Base-by-base conservation (phyloP, 176 grass and related monocot genomes). In the Bothriochloa decipiens region DNA sequence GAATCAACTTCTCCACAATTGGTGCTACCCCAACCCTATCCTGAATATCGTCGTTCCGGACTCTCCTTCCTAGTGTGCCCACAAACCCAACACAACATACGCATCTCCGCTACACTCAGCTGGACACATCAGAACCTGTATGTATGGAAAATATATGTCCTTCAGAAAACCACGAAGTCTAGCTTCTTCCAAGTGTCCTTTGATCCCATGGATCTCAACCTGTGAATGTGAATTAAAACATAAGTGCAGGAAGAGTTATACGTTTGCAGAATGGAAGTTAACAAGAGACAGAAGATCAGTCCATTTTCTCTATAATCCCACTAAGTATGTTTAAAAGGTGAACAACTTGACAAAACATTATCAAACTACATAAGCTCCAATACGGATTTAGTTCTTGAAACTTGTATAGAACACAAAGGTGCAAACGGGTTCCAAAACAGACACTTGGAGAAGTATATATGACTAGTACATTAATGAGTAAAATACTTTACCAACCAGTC, bases 141-240 rank as follows among this genome's bases (percentile, higher is more conserved):
- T 88, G 52, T 91, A 91, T 66, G 89, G 85, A 58, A 91, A 91
- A 85, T 91, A 91, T 46, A 91, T 88, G 79, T 91, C 89, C 81
- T 91, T 91, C 81, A 91, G 50, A 43, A 91, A 88, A 65, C 86
- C 78, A 42, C 65, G 70, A 85, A 91, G 82, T 84, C 72, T 91
- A 42, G 29, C 36, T 45, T 2, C 22, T 12, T 88, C 63, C 41
- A 81, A 64, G 64, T 66, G 69, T 71, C 45, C 82, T 81, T 85
- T 88, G 11, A 91, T 60, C 26, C 83, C 75, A 10, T 4, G 7
- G 23, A 91, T 91, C 76, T 88, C 76, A 15, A 91, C 89, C 86
- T 91, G 85, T 57, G 63, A 85, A 80, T 47, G 50, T 42, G 57
- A 40, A 80, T 29, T 83, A 61, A 76, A 82, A 49, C 25, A 77